These are phyloP conservation scores for Salix caprea DNA, from an alignment of 345 rosid species.

Conservation along the genomic window DNA sequence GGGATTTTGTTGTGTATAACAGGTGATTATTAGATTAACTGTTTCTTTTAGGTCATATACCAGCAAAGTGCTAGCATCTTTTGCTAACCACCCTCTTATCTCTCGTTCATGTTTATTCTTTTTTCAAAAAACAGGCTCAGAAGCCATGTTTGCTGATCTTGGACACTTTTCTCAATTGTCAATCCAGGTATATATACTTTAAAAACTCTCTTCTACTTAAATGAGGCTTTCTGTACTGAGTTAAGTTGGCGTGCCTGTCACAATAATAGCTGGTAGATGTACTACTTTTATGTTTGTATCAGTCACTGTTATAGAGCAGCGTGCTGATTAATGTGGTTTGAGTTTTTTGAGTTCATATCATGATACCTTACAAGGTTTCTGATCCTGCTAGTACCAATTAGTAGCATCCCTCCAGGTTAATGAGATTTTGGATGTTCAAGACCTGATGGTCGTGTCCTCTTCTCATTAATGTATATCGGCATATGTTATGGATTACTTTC, in stretches of 20 bases:
- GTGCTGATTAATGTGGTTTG: not conserved
- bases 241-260: not conserved
- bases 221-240: too few species aligned
- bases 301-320: not conserved
- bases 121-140: constrained; percentile 54
- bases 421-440: too few species aligned
- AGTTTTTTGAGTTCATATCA: not conserved
- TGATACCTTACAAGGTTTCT: not conserved
- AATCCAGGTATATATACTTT: constrained; percentile 52
- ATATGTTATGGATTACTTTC: too few species aligned
- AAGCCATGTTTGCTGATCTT: constrained; percentile 97
- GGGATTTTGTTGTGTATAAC: constrained; percentile 84
- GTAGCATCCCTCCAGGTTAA: too few species aligned
- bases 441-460: too few species aligned
- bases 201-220: not conserved
- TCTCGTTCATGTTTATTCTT: not conserved
- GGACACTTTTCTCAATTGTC: constrained; percentile 90
- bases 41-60: constrained; percentile 1
- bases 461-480: too few species aligned
- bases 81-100: not conserved
- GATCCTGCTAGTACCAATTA: not conserved
- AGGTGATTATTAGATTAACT: constrained; percentile 34
- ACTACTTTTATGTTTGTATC: not conserved
- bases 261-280: not conserved
- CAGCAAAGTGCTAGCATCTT: not conserved